These are phyloP conservation scores for Coprinopsis marcescibilis DNA, from an alignment of 768 basidiomycete species.

Conservation along the genomic window DNA sequence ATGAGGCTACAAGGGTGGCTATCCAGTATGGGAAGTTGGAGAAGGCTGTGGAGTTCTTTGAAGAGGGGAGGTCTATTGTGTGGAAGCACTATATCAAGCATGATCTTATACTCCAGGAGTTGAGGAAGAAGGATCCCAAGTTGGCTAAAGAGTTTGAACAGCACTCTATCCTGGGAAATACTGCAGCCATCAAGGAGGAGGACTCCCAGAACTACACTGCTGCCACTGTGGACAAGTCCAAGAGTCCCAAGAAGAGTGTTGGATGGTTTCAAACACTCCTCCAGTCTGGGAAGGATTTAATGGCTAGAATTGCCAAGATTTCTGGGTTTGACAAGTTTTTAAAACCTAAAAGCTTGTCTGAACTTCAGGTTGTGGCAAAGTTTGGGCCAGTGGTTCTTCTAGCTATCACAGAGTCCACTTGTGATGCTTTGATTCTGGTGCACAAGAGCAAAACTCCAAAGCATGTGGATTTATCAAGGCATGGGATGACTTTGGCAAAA, in stretches of 20 bases:
- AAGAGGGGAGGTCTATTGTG: slow-evolving; percentile 18
- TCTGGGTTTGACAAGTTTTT: slow-evolving; percentile 17
- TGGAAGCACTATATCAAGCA: slow-evolving; percentile 14
- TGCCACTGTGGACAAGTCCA: too few relatives aligned
- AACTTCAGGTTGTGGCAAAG: slow-evolving; percentile 3
- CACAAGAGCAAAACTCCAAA: too few relatives aligned
- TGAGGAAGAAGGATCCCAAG: slow-evolving; percentile 3
- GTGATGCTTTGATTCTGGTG: too few relatives aligned
- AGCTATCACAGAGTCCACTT: slow-evolving; percentile 7
- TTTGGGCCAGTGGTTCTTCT: slow-evolving; percentile 16
- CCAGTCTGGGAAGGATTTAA: slow-evolving; percentile 13
- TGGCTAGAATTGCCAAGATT: slow-evolving; percentile 13
- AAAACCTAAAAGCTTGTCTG: slow-evolving; percentile 8
- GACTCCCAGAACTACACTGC: too few relatives aligned
- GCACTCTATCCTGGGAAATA: too few relatives aligned
- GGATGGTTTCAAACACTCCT: slow-evolving; percentile 13
- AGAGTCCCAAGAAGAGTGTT: background rate
- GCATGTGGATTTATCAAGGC: too few relatives aligned
- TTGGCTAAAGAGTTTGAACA: slow-evolving; percentile 4
- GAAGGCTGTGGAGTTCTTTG: slow-evolving; percentile 18
- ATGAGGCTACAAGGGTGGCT: slow-evolving; percentile 13
- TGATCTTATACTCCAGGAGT: slow-evolving; percentile 13
- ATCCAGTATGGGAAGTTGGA: slow-evolving; percentile 4
- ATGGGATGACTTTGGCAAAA: too few relatives aligned
- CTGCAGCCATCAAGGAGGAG: too few relatives aligned